phyloP scores from a whole-genome alignment of 2,329 filamentous ascomycete species.

The Iodosphaeria phyllophila region DNA sequence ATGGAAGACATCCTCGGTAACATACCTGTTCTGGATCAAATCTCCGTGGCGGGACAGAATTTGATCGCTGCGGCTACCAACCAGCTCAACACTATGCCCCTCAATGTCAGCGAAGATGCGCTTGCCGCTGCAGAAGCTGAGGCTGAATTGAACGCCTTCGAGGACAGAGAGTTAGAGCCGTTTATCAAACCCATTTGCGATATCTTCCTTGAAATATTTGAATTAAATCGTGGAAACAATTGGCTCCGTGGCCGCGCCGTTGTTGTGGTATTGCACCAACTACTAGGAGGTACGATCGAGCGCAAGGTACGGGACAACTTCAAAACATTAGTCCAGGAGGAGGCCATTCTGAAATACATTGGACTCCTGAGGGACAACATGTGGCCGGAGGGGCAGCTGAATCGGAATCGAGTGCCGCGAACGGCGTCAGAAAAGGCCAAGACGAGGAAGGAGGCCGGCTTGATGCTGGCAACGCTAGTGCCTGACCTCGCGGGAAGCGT shows the following conservation, averaged over 20 bases:
- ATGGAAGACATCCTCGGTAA: slow-evolving; percentile 97
- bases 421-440: slow-evolving; percentile 57
- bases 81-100: slow-evolving; percentile 37
- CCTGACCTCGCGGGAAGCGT: slow-evolving; percentile 87
- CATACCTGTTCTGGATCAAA: slow-evolving; percentile 84
- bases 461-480: slow-evolving; percentile 76
- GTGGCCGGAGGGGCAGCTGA: slow-evolving; percentile 56
- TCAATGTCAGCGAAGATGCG: slow-evolving; percentile 29
- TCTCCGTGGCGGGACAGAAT: slow-evolving; percentile 83
- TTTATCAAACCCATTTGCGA: slow-evolving; percentile 98
- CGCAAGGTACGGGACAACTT: slow-evolving; percentile 81
- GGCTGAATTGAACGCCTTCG: slow-evolving; percentile 83
- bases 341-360: slow-evolving; percentile 60
- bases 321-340: slow-evolving; percentile 55
- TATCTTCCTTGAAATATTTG: slow-evolving; percentile 89
- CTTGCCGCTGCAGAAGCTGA: slow-evolving; percentile 58
- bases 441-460: slow-evolving; percentile 69
- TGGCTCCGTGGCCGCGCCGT: slow-evolving; percentile 93
- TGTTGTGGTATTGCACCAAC: slow-evolving; percentile 87
- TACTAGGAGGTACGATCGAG: slow-evolving; percentile 90
- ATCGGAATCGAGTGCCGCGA: slow-evolving; percentile 32
- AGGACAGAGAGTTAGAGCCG: slow-evolving; percentile 73
- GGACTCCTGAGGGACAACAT: slow-evolving; percentile 53
- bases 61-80: slow-evolving; percentile 60
- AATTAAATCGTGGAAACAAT: slow-evolving; percentile 86